Evolutionary conservation across 208 protist species (phyloP).

Genomic region (Crithidia mellificae): DNA sequence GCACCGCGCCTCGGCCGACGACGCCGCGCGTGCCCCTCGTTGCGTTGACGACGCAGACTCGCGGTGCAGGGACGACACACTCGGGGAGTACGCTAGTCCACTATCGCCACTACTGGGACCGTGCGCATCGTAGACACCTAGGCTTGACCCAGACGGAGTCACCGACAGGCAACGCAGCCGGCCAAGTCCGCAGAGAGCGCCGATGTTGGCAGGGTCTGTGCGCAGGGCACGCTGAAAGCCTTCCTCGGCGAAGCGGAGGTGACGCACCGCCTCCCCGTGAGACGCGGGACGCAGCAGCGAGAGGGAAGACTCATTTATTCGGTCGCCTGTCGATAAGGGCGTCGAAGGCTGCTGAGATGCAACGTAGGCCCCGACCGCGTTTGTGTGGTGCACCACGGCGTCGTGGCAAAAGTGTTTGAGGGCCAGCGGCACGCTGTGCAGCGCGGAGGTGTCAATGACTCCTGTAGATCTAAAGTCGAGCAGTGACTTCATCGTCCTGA

Average conservation of each 20-base stretch:
- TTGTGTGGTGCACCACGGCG: constrained; percentile 19
- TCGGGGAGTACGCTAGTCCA: too few species aligned
- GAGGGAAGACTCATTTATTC: neutral
- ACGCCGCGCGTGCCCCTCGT: neutral
- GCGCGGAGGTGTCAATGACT: constrained; percentile 22
- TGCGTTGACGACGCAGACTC: too few species aligned
- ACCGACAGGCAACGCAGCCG: constrained; percentile 43
- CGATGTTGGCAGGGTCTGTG: constrained; percentile 40
- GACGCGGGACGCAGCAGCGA: neutral
- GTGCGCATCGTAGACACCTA: neutral
- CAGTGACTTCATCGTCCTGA: neutral
- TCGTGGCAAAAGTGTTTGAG: constrained; percentile 16
- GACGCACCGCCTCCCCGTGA: constrained; percentile 7
- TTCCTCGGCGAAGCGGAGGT: constrained; percentile 37
- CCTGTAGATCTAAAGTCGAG: constrained; percentile 8
- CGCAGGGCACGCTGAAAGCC: constrained; percentile 48
- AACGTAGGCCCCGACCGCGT: constrained; percentile 11
- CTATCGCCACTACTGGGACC: too few species aligned
- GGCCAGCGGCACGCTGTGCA: constrained; percentile 9
- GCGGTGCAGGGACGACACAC: too few species aligned
- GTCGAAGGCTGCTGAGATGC: neutral
- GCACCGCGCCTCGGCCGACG: neutral
- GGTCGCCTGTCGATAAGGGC: neutral
- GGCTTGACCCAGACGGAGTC: neutral
- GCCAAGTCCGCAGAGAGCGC: constrained; percentile 58